phyloP scores from a whole-genome alignment of 1,139 yeast genomes.

The Lodderomyces parapsilosis region DNA sequence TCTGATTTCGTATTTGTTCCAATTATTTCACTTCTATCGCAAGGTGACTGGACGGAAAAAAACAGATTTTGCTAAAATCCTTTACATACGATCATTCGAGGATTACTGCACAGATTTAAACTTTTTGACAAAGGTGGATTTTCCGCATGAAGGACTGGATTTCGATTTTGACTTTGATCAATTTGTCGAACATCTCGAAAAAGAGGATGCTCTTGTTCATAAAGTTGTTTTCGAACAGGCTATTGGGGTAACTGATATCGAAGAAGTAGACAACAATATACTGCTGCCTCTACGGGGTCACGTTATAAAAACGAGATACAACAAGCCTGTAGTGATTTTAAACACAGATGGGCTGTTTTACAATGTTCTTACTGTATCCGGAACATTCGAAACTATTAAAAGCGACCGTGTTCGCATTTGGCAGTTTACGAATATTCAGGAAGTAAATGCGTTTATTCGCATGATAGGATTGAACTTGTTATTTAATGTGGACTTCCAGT shows the following conservation, averaged over 20 bases:
- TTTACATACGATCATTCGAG: neutral
- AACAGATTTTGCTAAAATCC: neutral
- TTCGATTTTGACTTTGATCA: neutral
- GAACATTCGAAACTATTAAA: neutral
- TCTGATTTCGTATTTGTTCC: neutral
- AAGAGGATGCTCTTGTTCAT: neutral
- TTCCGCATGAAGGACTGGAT: neutral
- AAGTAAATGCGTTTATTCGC: conserved; percentile 2
- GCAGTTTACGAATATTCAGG: neutral
- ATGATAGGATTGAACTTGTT: conserved; percentile 4
- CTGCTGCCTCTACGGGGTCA: conserved; percentile 3
- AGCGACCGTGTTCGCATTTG: neutral
- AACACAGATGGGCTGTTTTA: neutral
- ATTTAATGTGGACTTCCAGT: neutral
- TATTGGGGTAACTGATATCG: neutral
- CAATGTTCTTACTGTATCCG: neutral
- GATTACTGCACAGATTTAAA: neutral
- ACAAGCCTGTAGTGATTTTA: conserved; percentile 2
- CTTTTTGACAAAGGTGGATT: neutral
- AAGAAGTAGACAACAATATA: neutral
- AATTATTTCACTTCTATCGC: neutral
- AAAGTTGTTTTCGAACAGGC: neutral
- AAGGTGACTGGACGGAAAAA: neutral
- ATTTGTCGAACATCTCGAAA: neutral
- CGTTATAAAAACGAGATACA: conserved; percentile 6